These are phyloP conservation scores for Vitis riparia DNA, from an alignment of 164 flowering plant species.

Conservation along the genomic window DNA sequence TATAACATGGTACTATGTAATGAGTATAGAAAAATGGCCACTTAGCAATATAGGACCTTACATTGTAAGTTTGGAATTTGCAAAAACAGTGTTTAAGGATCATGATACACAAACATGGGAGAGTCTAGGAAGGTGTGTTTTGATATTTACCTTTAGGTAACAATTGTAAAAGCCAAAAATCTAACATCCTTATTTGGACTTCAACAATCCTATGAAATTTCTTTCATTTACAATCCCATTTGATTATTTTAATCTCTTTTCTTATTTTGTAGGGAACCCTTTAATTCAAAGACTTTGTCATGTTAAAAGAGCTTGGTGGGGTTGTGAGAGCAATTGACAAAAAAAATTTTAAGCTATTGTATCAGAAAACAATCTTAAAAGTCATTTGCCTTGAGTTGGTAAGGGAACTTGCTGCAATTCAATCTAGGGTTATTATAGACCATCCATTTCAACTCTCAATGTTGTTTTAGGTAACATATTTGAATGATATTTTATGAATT, in stretches of 20 bases:
- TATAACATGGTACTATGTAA: constrained; percentile 10
- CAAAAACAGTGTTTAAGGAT: constrained; percentile 16
- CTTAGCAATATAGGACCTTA: constrained; percentile 22
- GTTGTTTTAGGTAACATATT: constrained; percentile 8
- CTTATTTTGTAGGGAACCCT: neutral
- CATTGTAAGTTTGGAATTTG: constrained; percentile 26
- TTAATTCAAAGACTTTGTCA: neutral
- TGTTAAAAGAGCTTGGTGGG: neutral
- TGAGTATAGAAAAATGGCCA: constrained; percentile 10
- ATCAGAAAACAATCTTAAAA: neutral
- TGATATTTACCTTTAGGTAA: constrained; percentile 29
- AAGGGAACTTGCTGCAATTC: neutral
- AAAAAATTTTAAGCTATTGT: neutral
- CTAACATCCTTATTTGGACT: no score
- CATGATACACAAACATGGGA: constrained; percentile 18
- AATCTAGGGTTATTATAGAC: constrained; percentile 3
- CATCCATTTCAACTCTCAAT: neutral
- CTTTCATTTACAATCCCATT: neutral
- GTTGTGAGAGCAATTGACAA: neutral
- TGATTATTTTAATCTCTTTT: no score
- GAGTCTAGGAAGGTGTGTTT: constrained; percentile 33
- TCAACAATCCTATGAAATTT: no score
- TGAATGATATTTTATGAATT: no score
- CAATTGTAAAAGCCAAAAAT: no score
- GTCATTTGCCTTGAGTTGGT: neutral